These are phyloP conservation scores for Huiozyma sinensis DNA, from an alignment of 805 yeast genomes.

Conservation along the genomic window DNA sequence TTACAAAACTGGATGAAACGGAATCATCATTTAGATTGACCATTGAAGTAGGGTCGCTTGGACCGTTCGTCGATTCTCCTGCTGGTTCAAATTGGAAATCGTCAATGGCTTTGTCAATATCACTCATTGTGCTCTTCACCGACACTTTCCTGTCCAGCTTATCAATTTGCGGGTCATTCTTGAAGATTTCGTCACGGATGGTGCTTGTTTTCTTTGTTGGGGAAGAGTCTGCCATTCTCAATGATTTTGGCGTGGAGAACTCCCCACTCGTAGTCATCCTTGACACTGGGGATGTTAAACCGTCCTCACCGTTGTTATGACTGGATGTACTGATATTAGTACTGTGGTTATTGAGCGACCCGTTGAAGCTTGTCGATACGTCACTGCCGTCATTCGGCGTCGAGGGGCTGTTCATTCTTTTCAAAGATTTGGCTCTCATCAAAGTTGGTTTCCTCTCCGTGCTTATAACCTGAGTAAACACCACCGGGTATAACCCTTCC, in stretches of 20 bases:
- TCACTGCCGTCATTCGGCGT: not conserved
- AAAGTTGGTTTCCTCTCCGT: conserved; percentile 33
- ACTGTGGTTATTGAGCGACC: not conserved
- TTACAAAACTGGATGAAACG: conserved; percentile 7
- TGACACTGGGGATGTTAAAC: not conserved
- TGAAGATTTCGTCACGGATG: conserved; percentile 1
- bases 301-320: no score
- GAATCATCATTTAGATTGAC: not conserved
- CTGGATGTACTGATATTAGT: not conserved
- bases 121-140: conserved; percentile 48
- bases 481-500: conserved; percentile 85
- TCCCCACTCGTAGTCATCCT: conserved; percentile 12
- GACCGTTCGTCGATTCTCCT: not conserved
- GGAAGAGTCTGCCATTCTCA: conserved; percentile 14
- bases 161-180: not conserved
- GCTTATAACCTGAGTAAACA: conserved; percentile 57
- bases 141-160: conserved; percentile 28
- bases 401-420: conserved; percentile 34
- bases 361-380: not conserved
- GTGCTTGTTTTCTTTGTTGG: not conserved
- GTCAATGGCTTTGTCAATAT: conserved; percentile 61
- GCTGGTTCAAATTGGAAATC: conserved; percentile 38
- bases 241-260: conserved; percentile 19
- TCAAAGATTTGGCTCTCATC: conserved; percentile 45
- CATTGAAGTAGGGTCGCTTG: not conserved